phyloP scores from a whole-genome alignment of 2,329 filamentous ascomycete genomes.

The Penicillium capsulatum region DNA sequence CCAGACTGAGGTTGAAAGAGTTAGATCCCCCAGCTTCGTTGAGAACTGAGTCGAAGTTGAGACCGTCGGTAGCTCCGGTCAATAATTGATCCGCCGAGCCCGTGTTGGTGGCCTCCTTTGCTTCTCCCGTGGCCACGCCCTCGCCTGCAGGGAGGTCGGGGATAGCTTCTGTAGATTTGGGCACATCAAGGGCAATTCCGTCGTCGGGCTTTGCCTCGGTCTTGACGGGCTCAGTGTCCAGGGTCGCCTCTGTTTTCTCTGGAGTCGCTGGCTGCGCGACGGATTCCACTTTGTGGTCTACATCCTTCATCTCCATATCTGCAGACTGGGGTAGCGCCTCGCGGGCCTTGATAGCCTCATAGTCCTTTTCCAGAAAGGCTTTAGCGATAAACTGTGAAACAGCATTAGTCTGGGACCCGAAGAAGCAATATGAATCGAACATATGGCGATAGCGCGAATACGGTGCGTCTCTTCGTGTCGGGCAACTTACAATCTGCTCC shows the following conservation, averaged over 20 bases:
- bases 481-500: constrained; percentile 35
- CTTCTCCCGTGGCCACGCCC: background rate
- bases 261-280: too few relatives aligned
- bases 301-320: background rate
- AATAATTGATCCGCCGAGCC: background rate
- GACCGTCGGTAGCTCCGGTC: constrained; percentile 27
- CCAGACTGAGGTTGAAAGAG: constrained; percentile 39
- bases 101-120: constrained; percentile 1
- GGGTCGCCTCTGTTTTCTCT: background rate
- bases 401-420: background rate
- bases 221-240: too few relatives aligned
- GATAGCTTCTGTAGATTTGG: background rate
- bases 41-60: constrained; percentile 43
- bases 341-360: background rate
- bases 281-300: background rate
- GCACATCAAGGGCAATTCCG: background rate
- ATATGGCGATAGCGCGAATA: too few relatives aligned
- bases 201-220: background rate
- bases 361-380: background rate
- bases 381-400: background rate
- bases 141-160: background rate
- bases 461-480: too few relatives aligned
- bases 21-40: constrained; percentile 31
- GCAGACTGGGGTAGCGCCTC: background rate
- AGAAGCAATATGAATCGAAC: background rate